Base-by-base conservation (phyloP, 371 early-diverging fungal species). In the Mucor piriformis region DNA sequence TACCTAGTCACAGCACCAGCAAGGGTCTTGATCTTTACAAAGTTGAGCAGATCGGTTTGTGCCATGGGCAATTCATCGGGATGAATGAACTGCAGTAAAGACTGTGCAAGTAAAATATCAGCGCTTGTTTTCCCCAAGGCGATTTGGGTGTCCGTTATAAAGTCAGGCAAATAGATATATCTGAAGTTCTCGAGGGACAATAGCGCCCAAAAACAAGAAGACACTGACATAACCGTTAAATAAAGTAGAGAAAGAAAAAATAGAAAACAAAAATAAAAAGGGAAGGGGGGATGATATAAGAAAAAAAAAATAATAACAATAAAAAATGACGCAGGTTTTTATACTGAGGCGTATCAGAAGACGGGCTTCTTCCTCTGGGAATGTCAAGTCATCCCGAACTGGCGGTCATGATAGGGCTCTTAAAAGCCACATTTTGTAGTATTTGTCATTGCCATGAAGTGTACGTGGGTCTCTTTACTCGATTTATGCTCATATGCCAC, bases 1-100 rank as follows among this genome's bases (percentile, higher is more conserved):
- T 63, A 86, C 86, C 84, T 81, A 43, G 86, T 86, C 29, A 86
- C 77, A 34, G 83, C 83, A 29, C 83, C 83, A 32, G 78, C 74
- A 8, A 83, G 63, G 20, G 80, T 70, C 47, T 79, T 77, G 25
- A 67, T 76, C 27, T 70, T 69, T 57, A 81, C 73, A 51, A 83
- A 86, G 18, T 74, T 74, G 3, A 69, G 63, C 20, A 86, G 58
- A 55, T 86, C 86, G 21, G 63, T 66, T 43, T 69, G 66, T 2
- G 86, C 86, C 16, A 77, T 57, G 33, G 71, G 69, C 10, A 66
- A 59, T 54, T 86, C 86, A 33, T 83, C 80, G n/a, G 83, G 84
- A 60, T 84, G 86, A 53, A 86, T 77, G 48, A 82, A 80, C 21
- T 83, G 79, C 25, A 83, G 74, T 51, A 86, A 63, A 6, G 83